Evolutionary conservation across 352 stramenopile species (phyloP).

Genomic region (Globisporangium spinosum): DNA sequence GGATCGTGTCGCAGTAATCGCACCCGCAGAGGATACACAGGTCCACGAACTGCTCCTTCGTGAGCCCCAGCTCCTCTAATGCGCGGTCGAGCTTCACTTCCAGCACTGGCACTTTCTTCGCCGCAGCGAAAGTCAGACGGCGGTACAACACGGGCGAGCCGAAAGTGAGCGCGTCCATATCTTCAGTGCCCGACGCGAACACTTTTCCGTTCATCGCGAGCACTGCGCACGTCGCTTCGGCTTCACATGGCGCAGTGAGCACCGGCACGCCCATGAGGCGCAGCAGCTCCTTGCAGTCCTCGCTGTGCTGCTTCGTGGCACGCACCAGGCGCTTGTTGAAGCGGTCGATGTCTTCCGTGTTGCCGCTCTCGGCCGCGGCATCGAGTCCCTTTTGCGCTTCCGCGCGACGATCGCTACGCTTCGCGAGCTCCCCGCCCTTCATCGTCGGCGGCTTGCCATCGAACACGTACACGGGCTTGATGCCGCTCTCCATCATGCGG

Average conservation of each 20-base stretch:
- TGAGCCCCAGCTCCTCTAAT: constrained; percentile 92
- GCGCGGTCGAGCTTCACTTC: constrained; percentile 90
- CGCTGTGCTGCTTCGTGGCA: constrained; percentile 90
- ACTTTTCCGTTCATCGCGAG: constrained; percentile 92
- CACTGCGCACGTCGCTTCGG: constrained; percentile 96
- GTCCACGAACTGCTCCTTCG: constrained; percentile 96
- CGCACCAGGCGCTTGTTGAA: constrained; percentile 91
- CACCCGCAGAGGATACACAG: constrained; percentile 98
- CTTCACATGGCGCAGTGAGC: constrained; percentile 95
- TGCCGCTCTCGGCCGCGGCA: constrained; percentile 81
- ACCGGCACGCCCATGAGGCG: constrained; percentile 96
- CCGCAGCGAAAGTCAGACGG: constrained; percentile 84
- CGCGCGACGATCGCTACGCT: constrained; percentile 89
- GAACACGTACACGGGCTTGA: constrained; percentile 99
- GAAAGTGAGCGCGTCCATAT: constrained; percentile 99
- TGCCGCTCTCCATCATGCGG: constrained; percentile 95
- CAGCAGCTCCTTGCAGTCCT: constrained; percentile 92
- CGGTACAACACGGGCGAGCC: constrained; percentile 94
- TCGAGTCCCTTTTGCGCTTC: constrained; percentile 84
- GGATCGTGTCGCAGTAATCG: constrained; percentile 98
- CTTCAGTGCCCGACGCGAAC: constrained; percentile 95
- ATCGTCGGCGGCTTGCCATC: constrained; percentile 98
- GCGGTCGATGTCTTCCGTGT: constrained; percentile 91
- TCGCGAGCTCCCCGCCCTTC: constrained; percentile 96
- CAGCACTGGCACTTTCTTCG: constrained; percentile 89